Evolutionary conservation across 306 rosid genomes (phyloP), one percentile per base, ranked within the genome.

Genomic region (Dalbergia cultrata): DNA sequence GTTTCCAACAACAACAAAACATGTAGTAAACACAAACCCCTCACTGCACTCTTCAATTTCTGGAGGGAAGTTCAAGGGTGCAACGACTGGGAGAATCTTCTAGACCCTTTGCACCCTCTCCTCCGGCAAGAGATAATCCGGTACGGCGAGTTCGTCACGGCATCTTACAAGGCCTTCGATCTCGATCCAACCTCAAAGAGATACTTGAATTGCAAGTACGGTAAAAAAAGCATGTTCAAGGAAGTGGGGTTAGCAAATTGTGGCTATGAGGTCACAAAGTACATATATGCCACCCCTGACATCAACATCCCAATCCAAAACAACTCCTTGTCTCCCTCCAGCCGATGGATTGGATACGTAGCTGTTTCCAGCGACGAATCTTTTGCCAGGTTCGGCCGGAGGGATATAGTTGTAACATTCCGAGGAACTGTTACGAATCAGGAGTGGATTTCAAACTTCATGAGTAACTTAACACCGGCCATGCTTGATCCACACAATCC

Each of bases 341-440:
- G 90, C 10, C 93, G 99, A 13, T 95, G 99, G 99, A 86, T 95
- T 8, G 99, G 99, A 3, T 95, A 87, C 22, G 94, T 91, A 0
- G 97, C 99, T 0, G 94, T 87, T 1, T 88, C 97, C 0, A 39
- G 90, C 0, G 94, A 95, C 7, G 88, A 88, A 2, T 69, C 85
- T 0, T 85, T 83, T 0, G 65, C 74, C 31, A 75, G 19, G 39
- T 97, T 95, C 0, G 99, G 99, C 0, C 57, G 99, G 41, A 78
- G 99, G 53, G 99, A 95, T 53, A 82, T 95, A 9, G 4, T 93
- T 0, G 1, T 93, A 11, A 89, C 94, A 1, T 95, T 95, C 77
- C 86, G 99, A 0, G 99, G 99, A 17, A 95, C 99, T 0, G 95
- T 91, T 6, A 95, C 99, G 0, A 76, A 85, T 74, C 91, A 77